These are phyloP conservation scores for Hygrophila difformis DNA, from an alignment of 257 asterid genomes.

Conservation along the genomic window DNA sequence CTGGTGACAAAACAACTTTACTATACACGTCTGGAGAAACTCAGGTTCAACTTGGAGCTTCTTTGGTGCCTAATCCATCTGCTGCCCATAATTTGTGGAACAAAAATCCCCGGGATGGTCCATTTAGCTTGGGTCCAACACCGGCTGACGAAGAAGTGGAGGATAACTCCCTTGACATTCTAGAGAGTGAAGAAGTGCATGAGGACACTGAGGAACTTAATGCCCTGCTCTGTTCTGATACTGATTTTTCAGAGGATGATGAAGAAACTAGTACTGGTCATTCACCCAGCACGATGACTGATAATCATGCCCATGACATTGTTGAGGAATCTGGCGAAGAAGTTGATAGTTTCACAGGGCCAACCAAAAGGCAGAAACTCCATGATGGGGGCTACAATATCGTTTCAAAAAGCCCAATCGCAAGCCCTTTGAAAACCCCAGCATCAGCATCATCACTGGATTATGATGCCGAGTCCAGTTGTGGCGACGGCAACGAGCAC, in stretches of 20 bases:
- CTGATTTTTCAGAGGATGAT: conserved; percentile 52
- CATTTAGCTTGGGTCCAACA: conserved; percentile 16
- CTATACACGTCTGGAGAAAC: conserved; percentile 40
- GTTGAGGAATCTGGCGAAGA: conserved; percentile 47
- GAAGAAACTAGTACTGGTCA: conserved; percentile 87
- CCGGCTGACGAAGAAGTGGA: conserved; percentile 23
- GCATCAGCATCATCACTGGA: conserved; percentile 26
- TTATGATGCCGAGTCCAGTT: conserved; percentile 64
- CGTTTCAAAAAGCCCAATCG: conserved; percentile 13
- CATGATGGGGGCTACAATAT: conserved; percentile 21
- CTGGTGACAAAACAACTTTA: conserved; percentile 62
- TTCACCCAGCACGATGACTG: conserved; percentile 80
- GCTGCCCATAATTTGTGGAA: conserved; percentile 19
- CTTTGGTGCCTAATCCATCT: conserved; percentile 27
- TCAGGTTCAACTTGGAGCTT: conserved; percentile 25
- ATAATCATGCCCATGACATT: conserved; percentile 24
- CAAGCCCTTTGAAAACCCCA: conserved; percentile 24
- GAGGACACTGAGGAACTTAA: conserved; percentile 86
- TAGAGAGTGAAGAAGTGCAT: conserved; percentile 49
- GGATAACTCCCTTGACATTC: conserved; percentile 24
- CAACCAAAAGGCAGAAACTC: conserved; percentile 51
- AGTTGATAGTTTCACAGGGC: conserved; percentile 47
- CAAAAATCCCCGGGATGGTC: conserved; percentile 21
- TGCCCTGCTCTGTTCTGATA: conserved; percentile 74
- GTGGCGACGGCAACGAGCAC: conserved; percentile 26